phyloP scores from a whole-genome alignment of 257 asterid genomes.

The Marsdenia floribunda region DNA sequence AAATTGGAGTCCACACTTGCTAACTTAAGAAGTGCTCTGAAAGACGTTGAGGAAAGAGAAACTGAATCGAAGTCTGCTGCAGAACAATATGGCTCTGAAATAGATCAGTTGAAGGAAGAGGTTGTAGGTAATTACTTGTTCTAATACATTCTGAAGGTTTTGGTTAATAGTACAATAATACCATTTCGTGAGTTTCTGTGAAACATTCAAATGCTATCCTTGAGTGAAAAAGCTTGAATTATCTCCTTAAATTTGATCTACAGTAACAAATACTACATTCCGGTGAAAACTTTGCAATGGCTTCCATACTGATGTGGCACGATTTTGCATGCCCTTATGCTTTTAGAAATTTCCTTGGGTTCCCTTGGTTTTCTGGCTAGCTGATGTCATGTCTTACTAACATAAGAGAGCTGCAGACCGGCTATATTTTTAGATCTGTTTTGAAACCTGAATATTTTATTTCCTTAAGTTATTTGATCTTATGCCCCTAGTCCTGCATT shows the following conservation, averaged over 20 bases:
- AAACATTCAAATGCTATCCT: background rate
- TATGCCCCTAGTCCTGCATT: background rate
- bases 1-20: constrained; percentile 67
- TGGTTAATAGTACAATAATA: background rate
- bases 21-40: constrained; percentile 45
- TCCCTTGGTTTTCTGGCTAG: background rate
- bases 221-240: background rate
- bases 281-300: background rate
- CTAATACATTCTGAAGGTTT: background rate
- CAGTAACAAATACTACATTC: background rate
- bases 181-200: background rate
- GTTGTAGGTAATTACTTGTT: constrained; percentile 47
- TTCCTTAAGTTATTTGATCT: background rate
- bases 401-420: background rate
- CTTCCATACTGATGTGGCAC: background rate
- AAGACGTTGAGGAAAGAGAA: constrained; percentile 60
- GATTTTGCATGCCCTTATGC: background rate
- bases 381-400: background rate
- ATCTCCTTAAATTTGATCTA: background rate
- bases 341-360: background rate
- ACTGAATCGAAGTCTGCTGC: constrained; percentile 50
- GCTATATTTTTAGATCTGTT: background rate
- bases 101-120: constrained; percentile 53
- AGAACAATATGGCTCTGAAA: constrained; percentile 58
- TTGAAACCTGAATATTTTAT: background rate